Conservation (phyloP, 2,329 filamentous ascomycete genomes). For the Thelonectria discophora region DNA sequence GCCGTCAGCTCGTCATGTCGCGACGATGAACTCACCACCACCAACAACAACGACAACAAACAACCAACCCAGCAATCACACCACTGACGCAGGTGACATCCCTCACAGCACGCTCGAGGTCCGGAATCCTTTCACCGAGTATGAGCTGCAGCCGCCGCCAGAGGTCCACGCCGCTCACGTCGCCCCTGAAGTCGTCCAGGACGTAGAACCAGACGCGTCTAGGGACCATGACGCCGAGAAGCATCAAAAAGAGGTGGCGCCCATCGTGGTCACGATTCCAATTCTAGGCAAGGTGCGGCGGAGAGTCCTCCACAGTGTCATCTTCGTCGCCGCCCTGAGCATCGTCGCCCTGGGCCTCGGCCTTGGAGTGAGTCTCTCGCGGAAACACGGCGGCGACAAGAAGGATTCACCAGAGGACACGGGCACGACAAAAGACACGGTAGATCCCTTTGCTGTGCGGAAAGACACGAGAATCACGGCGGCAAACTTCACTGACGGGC, state of each 20-base stretch:
- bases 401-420: not conserved
- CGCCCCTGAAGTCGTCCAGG: not conserved
- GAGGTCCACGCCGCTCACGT: not conserved
- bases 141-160: not conserved
- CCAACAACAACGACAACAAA: not conserved
- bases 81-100: not conserved
- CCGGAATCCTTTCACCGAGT: not conserved
- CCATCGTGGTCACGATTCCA: not conserved
- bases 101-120: not conserved
- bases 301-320: not conserved
- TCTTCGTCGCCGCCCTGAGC: not conserved
- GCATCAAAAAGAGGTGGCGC: not conserved
- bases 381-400: not conserved
- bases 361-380: not conserved
- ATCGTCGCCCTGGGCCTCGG: not conserved
- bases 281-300: not conserved
- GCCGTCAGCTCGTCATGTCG: not conserved
- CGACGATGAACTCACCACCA: not conserved
- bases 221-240: not conserved
- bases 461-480: constrained; percentile 19
- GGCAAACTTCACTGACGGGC: constrained; percentile 17
- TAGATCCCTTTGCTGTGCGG: not conserved
- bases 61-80: not conserved
- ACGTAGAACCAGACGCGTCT: not conserved
- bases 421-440: not conserved